Evolutionary conservation across 352 stramenopile species (phyloP).

Genomic region (Pythium dissotocum): DNA sequence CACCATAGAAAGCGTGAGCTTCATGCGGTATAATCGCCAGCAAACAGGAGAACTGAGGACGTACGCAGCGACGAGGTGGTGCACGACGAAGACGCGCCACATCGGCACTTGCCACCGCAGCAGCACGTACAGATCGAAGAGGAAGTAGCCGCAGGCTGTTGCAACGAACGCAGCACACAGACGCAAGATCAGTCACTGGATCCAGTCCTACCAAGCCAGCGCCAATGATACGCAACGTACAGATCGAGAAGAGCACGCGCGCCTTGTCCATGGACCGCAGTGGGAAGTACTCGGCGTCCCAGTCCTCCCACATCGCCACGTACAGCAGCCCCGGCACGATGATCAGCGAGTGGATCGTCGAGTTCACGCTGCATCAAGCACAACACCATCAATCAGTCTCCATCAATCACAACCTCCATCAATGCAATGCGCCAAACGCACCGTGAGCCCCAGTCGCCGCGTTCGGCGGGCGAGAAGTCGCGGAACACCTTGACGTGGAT

Average conservation of each 20-base stretch:
- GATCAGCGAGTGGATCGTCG: conserved; percentile 70
- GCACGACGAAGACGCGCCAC: conserved; percentile 77
- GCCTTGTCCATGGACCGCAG: conserved; percentile 51
- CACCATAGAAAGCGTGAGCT: neutral
- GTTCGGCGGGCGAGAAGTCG: conserved; percentile 65
- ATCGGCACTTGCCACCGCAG: conserved; percentile 70
- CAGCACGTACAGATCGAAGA: conserved; percentile 80
- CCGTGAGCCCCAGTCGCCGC: conserved; percentile 83
- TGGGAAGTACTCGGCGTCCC: conserved; percentile 63
- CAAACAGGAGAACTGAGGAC: conserved; percentile 16
- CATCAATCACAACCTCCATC: neutral
- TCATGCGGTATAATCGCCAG: neutral
- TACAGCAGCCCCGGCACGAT: conserved; percentile 69
- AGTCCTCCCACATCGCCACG: conserved; percentile 57
- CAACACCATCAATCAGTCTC: neutral
- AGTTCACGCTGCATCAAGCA: conserved; percentile 60
- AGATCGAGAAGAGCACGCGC: conserved; percentile 73
- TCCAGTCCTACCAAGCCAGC: neutral
- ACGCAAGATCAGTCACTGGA: neutral
- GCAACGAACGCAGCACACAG: neutral
- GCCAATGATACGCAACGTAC: conserved; percentile 35
- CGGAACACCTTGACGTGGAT: conserved; percentile 63
- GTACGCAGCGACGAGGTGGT: conserved; percentile 81
- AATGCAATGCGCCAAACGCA: conserved; percentile 25
- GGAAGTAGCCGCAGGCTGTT: conserved; percentile 78